Base-by-base conservation (phyloP, 2,329 filamentous ascomycete species). In the Curvularia verruculosa region DNA sequence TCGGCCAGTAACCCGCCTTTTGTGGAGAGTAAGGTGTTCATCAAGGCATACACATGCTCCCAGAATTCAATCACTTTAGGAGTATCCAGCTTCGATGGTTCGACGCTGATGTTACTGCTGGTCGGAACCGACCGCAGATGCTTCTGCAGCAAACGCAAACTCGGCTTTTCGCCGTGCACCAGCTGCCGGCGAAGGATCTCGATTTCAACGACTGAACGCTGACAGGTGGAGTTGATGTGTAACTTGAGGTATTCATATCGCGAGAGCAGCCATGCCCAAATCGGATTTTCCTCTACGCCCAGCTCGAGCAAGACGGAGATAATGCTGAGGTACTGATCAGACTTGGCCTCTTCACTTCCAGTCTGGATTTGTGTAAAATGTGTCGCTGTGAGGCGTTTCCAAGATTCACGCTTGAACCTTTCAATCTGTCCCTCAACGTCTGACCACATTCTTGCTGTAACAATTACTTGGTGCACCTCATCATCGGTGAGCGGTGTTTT, bases 201-300 rank as follows among this genome's bases (percentile, higher is more conserved):
- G 63, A 98, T 92, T 76, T 99, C 94, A 18, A 96, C 87, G 73
- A 90, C 91, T 50, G 90, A 89, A n/a, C 92, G 87, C 62, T 98
- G 92, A 50, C 92, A 91, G 13, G 88, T 89, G 0, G 85, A 82
- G 40, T 87, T 85, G 51, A 98, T 94, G 73, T 91, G 96, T 63
- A 87, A 87, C 76, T 95, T 97, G 54, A 99, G 82, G 70, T 93
- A 88, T 63, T 96, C 91, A 71, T 93, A 96, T 44, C 91, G 88
- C 70, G 92, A 96, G 53, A 94, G 81, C 24, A 99, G 85, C 93
- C 95, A 99, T 10, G 96, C 85, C 91, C 91, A 96, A 60, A 99
- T 96, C 1, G 95, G 95, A 68, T 96, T 99, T 58, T 98, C 92
- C 9, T 96, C 90, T 2, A 96, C 92, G 6, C 95, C 96, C 19